These are phyloP conservation scores for Fusarium armeniacum DNA, from an alignment of 2,329 filamentous ascomycete species.

Conservation along the genomic window DNA sequence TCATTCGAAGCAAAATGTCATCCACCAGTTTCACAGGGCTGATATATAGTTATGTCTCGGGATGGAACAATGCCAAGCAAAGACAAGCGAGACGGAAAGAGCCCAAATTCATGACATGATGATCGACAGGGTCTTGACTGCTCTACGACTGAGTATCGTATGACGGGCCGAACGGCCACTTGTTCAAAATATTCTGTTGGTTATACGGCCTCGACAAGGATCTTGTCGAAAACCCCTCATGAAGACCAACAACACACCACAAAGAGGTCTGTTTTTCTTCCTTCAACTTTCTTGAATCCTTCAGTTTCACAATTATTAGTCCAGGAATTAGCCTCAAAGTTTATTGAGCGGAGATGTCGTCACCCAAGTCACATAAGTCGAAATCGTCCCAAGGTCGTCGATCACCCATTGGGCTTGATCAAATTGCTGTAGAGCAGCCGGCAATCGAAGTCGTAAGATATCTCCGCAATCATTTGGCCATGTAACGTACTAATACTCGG, in stretches of 20 bases:
- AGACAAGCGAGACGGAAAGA: not conserved
- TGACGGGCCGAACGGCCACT: not conserved
- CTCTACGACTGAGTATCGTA: not conserved
- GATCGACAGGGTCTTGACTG: not conserved
- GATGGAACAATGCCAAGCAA: not conserved
- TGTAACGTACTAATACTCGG: not conserved
- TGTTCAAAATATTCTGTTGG: not conserved
- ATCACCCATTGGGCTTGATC: not conserved
- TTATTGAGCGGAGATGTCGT: slow-evolving; percentile 23
- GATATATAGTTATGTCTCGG: not conserved
- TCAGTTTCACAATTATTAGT: not conserved
- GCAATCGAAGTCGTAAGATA: slow-evolving; percentile 35
- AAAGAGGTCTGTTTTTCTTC: not conserved
- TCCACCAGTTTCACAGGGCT: not conserved
- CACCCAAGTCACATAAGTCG: slow-evolving; percentile 17
- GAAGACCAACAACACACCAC: not conserved
- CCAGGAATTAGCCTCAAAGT: slow-evolving; percentile 1
- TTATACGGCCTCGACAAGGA: slow-evolving; percentile 1
- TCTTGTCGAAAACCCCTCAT: slow-evolving; percentile 7
- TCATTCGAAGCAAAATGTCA: not conserved
- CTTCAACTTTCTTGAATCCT: not conserved
- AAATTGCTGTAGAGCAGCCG: not conserved
- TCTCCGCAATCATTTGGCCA: rapidly evolving
- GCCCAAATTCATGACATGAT: not conserved
- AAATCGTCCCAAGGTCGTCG: slow-evolving; percentile 5